A percentile compares a stretch with the other conserved stretches of the same genome.
Evolutionary conservation across 768 basidiomycete species (phyloP).

Genomic region (Galerina sulciceps): DNA sequence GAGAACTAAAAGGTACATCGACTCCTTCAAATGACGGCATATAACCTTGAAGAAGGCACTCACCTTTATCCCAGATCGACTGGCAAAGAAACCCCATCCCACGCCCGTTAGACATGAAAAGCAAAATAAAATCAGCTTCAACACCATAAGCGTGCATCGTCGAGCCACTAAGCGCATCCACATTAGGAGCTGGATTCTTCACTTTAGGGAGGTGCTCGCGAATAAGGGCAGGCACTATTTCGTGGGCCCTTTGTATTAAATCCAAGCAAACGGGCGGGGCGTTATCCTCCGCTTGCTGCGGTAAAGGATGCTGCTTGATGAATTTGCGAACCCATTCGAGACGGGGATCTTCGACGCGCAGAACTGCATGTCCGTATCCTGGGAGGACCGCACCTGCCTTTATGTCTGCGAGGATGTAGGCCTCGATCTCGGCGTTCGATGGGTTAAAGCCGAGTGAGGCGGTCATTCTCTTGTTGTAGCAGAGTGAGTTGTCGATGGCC

Average conservation of each 20-base stretch:
- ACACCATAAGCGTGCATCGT: constrained; percentile 8
- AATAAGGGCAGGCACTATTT: constrained; percentile 1
- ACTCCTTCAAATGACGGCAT: background rate
- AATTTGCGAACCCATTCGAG: constrained; percentile 5
- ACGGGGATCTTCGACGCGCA: constrained; percentile 6
- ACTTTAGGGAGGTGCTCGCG: background rate
- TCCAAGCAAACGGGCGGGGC: background rate
- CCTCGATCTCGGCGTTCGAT: constrained; percentile 1
- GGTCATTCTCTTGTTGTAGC: constrained; percentile 5
- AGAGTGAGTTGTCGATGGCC: constrained; percentile 4
- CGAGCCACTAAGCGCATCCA: constrained; percentile 8
- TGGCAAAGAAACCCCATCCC: constrained; percentile 10
- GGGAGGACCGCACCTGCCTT: constrained; percentile 1
- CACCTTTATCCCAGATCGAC: constrained; percentile 8
- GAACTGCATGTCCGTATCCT: constrained; percentile 7
- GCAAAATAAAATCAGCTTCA: constrained; percentile 5
- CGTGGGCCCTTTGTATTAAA: constrained; percentile 5
- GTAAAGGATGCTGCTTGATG: background rate
- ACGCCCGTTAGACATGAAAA: constrained; percentile 5
- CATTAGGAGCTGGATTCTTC: constrained; percentile 8
- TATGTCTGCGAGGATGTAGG: constrained; percentile 1
- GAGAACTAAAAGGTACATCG: background rate
- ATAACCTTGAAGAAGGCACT: background rate
- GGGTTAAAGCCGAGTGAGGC: background rate
- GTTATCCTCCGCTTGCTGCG: background rate